Percentiles rank a stretch among this genome's conserved stretches.
Conservation (phyloP, 2,329 filamentous ascomycete species). For the Colletotrichum tanaceti region DNA sequence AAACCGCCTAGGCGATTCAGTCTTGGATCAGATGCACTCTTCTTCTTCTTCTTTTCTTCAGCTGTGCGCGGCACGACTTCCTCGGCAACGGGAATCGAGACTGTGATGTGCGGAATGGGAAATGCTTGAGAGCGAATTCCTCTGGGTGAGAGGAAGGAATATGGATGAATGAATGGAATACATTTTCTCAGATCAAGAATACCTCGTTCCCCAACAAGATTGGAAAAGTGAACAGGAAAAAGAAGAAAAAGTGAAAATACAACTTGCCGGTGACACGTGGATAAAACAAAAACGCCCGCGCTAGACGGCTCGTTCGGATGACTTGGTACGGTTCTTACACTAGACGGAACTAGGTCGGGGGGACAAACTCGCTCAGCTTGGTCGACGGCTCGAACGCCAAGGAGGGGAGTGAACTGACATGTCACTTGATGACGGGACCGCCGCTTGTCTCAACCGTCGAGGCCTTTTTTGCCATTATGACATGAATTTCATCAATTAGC, state of each 20-base stretch:
- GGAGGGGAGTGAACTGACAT: background rate
- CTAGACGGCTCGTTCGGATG: background rate
- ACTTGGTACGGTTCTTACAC: background rate
- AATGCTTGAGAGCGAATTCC: background rate
- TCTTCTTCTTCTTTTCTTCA: background rate
- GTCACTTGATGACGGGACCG: background rate
- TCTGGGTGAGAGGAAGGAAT: background rate
- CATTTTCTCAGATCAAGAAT: background rate
- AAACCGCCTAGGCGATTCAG: background rate
- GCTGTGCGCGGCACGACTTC: background rate
- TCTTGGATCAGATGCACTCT: background rate
- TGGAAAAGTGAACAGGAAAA: too few relatives aligned
- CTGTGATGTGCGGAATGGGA: background rate
- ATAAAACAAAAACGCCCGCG: background rate
- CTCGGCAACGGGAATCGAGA: constrained; percentile 7
- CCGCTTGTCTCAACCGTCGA: too few relatives aligned
- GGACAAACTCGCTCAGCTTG: background rate
- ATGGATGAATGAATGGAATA: too few relatives aligned
- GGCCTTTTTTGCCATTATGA: background rate
- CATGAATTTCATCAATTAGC: background rate
- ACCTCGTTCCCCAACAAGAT: background rate
- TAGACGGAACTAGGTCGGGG: background rate
- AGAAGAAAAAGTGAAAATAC: background rate
- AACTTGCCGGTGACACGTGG: background rate
- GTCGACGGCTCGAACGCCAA: background rate